Conservation (phyloP, 257 asterid species). For the Anisodus tanguticus region DNA sequence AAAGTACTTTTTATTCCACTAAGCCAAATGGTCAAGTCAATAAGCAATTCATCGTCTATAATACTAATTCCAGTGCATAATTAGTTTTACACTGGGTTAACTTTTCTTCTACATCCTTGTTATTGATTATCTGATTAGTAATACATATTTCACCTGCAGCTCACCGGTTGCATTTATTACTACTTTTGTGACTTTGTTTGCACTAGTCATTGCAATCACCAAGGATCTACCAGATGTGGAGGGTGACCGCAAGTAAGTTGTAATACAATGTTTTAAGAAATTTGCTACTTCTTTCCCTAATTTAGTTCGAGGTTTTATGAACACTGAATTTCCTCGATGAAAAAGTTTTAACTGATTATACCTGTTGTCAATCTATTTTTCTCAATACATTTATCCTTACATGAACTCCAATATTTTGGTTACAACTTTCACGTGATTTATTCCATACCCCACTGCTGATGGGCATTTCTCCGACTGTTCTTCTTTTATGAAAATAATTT, state of each 20-base stretch:
- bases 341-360: not conserved
- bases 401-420: not conserved
- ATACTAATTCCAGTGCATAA: not conserved
- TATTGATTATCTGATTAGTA: constrained; percentile 25
- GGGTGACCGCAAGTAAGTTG: constrained; percentile 97
- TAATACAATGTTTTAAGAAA: constrained; percentile 7
- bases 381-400: not conserved
- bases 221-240: constrained; percentile 99
- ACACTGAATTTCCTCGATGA: not conserved
- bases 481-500: not conserved
- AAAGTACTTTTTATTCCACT: not conserved
- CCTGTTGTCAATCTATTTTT: not conserved
- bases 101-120: not conserved
- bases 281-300: constrained; percentile 23
- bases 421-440: not conserved
- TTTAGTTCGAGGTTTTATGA: not conserved
- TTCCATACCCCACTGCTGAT: constrained; percentile 10
- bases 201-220: constrained; percentile 97
- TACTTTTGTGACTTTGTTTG: constrained; percentile 86
- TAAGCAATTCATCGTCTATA: not conserved
- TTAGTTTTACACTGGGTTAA: not conserved
- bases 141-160: constrained; percentile 54
- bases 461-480: not conserved
- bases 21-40: not conserved
- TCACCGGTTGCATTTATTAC: constrained; percentile 98